Evolutionary conservation across 306 rosid genomes (phyloP), one percentile per base, ranked within the genome.

Genomic region (Cucurbita maxima): DNA sequence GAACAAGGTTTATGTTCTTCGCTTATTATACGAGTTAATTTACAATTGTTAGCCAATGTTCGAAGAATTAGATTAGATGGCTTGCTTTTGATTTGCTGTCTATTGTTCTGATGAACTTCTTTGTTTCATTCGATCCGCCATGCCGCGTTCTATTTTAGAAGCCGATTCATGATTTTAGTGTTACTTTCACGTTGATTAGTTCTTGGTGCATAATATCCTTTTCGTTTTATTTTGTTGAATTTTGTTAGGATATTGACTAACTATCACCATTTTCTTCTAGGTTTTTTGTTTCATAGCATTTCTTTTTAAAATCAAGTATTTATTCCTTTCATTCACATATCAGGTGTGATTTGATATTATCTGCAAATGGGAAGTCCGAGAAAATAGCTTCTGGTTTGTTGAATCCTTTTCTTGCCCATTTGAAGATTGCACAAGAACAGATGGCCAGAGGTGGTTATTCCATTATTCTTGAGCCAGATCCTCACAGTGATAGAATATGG

Each of bases 371-470:
- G 75, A 95, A 86, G 93, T 88, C 80, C 75, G 97, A 95, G 84
- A 95, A 95, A 78, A 82, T 95, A 67, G 99, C 96, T 62, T 86
- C 99, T 0, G 97, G 99, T 71, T 89, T 95, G 82, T 81, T 95
- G 77, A 80, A 81, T 58, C 96, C 99, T 19, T 95, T 91, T 82
- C 92, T 95, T 77, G 83, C 96, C 53, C 99, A 91, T 83, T 85
- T 95, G 91, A 95, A 80, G 85, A 77, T 86, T 83, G 99, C 99
- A n/a, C 90, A 89, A 78, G 96, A 95, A 77, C 99, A 91, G 84
- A 85, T 95, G 96, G 97, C 83, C 76, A 89, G 83, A 79, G 99
- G 99, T 20, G 99, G 97, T 47, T 95, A 95, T 83, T 91, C 97
- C 3, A 88, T 95, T 66, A 81, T 79, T 83, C 97, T 95, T n/a